Percentiles rank a stretch among this genome's conserved stretches.
Conservation (phyloP, 2,329 filamentous ascomycete species). For the Fonsecaea pugnacius region DNA sequence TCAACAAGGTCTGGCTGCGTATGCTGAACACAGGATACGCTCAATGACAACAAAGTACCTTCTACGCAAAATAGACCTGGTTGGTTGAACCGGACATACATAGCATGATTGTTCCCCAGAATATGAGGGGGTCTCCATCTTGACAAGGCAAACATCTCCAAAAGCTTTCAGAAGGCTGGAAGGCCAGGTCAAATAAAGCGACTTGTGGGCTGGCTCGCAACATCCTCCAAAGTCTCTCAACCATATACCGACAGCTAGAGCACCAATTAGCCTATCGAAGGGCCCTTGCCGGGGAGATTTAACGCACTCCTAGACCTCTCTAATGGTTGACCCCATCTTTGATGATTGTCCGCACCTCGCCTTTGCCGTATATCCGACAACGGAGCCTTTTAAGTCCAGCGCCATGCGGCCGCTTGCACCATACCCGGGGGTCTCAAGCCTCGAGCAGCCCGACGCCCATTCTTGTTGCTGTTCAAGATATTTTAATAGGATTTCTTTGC, state of each 20-base stretch:
- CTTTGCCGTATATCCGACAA: slow-evolving; percentile 16
- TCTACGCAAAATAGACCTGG: neutral
- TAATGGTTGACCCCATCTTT: neutral
- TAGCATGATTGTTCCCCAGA: neutral
- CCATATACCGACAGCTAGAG: neutral
- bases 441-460: neutral
- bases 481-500: neutral
- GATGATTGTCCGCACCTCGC: neutral
- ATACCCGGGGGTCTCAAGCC: neutral
- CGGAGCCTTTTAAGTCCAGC: slow-evolving; percentile 18
- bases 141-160: neutral
- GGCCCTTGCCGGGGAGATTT: neutral
- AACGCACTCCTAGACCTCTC: neutral
- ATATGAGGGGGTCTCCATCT: neutral
- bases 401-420: slow-evolving; percentile 12
- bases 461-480: neutral
- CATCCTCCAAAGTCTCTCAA: neutral
- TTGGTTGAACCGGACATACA: neutral
- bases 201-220: neutral
- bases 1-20: neutral
- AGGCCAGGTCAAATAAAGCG: neutral
- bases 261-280: neutral
- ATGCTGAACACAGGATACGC: neutral
- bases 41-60: neutral
- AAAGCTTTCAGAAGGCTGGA: neutral